Evolutionary conservation across 352 stramenopile species (phyloP), one percentile per base, ranked within the genome.

Genomic region (Globisporangium takayamanum): DNA sequence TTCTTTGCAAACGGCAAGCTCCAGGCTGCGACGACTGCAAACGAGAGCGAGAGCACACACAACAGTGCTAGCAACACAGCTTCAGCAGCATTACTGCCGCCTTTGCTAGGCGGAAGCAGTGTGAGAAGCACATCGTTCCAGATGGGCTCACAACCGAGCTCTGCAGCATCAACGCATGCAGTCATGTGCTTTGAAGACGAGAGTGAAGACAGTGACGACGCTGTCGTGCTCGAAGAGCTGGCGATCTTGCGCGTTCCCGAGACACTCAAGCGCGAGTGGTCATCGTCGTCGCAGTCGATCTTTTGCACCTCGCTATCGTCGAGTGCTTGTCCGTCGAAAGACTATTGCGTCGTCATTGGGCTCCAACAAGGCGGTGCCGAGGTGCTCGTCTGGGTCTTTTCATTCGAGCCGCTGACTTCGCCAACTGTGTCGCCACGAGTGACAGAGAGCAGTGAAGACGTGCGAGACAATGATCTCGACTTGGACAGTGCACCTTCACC

Each of bases 301-400:
- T 82, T 81, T 37, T 44, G 45, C 2, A 51, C 58, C 12, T 14
- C 51, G 47, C 45, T 49, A 36, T 33, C 20, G 69, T 50, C 62
- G 22, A 71, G 57, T 53, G 64, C 61, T 52, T 63, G 22, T 5
- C 55, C 37, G n/a, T 63, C 63, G 1, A 89, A 84, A 37, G 81
- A 91, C 63, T 91, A 74, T 41, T 87, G 64, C 33, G 75, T 86
- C 50, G 60, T 85, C 33, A 20, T 87, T 67, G 81, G 75, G 16
- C 26, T 86, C n/a, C 67, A 73, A 30, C 62, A 63, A 46, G 63
- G 56, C 7, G 68, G 73, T 15, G 61, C 20, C 42, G 68, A 73
- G 25, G 36, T 90, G n/a, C 58, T 72, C 18, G 49, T 87, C 18
- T 90, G 80, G 78, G 63, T 87, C 2, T 88, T 90, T 53, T 72